Percentiles rank a stretch among this genome's conserved stretches.
phyloP scores from a whole-genome alignment of 306 rosid genomes.

The Bauhinia variegata region DNA sequence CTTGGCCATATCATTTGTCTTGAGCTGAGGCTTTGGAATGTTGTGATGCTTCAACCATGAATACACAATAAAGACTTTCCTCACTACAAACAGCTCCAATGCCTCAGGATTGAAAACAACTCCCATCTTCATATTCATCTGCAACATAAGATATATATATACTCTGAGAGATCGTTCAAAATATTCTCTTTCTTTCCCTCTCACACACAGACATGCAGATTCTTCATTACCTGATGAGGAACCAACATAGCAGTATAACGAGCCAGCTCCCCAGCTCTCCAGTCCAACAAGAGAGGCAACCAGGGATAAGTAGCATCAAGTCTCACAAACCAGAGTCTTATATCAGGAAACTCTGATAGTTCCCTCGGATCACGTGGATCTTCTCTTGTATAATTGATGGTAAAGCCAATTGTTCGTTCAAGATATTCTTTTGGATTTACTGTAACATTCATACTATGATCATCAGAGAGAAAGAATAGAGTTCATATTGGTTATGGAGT shows the following conservation, averaged over 20 bases:
- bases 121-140: slow-evolving; percentile 93
- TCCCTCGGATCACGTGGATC: slow-evolving; percentile 79
- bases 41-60: slow-evolving; percentile 84
- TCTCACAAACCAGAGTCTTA: slow-evolving; percentile 92
- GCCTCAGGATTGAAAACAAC: slow-evolving; percentile 95
- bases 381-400: slow-evolving; percentile 72
- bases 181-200: not conserved
- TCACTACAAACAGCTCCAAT: slow-evolving; percentile 79
- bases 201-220: slow-evolving; percentile 1
- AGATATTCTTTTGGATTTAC: slow-evolving; percentile 76
- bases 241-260: slow-evolving; percentile 95
- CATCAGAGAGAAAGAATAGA: slow-evolving; percentile 8
- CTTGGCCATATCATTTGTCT: slow-evolving; percentile 85
- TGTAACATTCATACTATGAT: slow-evolving; percentile 31
- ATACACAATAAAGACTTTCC: slow-evolving; percentile 77
- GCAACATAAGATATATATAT: slow-evolving; percentile 31
- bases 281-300: slow-evolving; percentile 83
- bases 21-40: slow-evolving; percentile 77
- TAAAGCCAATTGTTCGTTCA: slow-evolving; percentile 79
- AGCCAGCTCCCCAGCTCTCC: slow-evolving; percentile 96
- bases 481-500: slow-evolving; percentile 29
- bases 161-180: slow-evolving; percentile 12
- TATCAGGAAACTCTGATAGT: slow-evolving; percentile 77
- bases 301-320: slow-evolving; percentile 91
- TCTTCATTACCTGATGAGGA: slow-evolving; percentile 81